A percentile compares a stretch with the other conserved stretches of the same genome.
phyloP scores from a whole-genome alignment of 225 moss, liverwort and hornwort species.

The Thuidium tamariscinum region DNA sequence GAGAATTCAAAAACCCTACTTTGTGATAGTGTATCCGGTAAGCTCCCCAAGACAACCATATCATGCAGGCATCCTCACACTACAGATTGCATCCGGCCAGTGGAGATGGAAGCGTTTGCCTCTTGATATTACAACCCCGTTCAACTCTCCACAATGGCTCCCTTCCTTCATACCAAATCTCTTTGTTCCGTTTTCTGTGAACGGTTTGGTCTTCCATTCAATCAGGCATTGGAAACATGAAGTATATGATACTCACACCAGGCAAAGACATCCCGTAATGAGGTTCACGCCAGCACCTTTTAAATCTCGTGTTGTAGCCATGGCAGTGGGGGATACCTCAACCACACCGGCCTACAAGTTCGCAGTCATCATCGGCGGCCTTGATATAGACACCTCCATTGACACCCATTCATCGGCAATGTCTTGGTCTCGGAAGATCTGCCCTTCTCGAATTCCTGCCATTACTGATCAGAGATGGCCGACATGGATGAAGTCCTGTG shows the following conservation, averaged over 20 bases:
- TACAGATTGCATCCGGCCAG: background rate
- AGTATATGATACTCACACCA: background rate
- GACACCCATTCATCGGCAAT: background rate
- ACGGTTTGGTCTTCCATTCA: background rate
- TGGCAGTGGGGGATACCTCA: background rate
- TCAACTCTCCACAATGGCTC: background rate
- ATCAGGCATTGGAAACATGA: no score
- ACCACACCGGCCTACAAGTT: background rate
- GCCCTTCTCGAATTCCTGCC: background rate
- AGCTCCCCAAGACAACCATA: background rate
- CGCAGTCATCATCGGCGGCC: background rate
- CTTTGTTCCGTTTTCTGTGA: background rate
- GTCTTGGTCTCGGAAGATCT: fast-evolving
- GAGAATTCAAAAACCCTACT: background rate
- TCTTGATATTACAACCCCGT: no score
- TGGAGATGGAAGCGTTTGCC: background rate
- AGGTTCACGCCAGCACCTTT: fast-evolving
- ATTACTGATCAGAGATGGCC: no score
- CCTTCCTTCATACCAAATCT: no score
- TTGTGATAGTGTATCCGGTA: background rate
- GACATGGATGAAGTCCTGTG: background rate
- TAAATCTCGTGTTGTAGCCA: background rate
- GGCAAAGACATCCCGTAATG: no score
- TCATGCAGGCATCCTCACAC: background rate
- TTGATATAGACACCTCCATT: background rate